Conservation (phyloP, 2,329 filamentous ascomycete species). For the Xylaria sp. region DNA sequence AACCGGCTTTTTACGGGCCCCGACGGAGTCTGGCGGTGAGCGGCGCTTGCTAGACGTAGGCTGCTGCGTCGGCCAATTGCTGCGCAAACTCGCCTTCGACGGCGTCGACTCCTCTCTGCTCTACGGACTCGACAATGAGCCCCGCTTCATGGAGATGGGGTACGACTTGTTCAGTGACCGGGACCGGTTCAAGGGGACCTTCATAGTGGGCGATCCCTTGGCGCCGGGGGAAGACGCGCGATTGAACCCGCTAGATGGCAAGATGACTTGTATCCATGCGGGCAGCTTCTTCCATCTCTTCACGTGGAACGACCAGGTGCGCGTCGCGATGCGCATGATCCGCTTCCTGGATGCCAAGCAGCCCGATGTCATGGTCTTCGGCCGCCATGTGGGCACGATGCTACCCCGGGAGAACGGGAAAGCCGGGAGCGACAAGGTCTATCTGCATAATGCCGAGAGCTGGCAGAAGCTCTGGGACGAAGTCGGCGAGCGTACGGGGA, state of each 20-base stretch:
- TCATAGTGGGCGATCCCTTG: constrained; percentile 48
- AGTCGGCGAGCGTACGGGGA: constrained; percentile 44
- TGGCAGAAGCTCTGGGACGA: constrained; percentile 52
- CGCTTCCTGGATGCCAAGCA: constrained; percentile 42
- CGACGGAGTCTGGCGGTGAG: constrained; percentile 11
- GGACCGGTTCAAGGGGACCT: constrained; percentile 40
- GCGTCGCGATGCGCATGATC: constrained; percentile 41
- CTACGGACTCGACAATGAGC: constrained; percentile 46
- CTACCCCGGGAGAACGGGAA: constrained; percentile 26
- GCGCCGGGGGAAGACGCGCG: constrained; percentile 20
- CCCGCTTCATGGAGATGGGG: constrained; percentile 51
- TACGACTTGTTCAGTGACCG: constrained; percentile 61
- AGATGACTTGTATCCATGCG: constrained; percentile 45
- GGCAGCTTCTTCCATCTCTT: constrained; percentile 49
- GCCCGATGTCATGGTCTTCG: constrained; percentile 44
- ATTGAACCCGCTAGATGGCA: constrained; percentile 35
- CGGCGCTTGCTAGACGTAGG: constrained; percentile 45
- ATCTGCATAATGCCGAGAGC: constrained; percentile 44
- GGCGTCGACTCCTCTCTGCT: constrained; percentile 45
- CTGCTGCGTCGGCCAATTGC: constrained; percentile 46
- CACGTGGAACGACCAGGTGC: constrained; percentile 42
- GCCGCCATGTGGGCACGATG: constrained; percentile 45
- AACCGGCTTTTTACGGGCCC: constrained; percentile 35
- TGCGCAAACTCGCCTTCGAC: constrained; percentile 46
- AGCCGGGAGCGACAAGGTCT: constrained; percentile 30